Evolutionary conservation across 1,139 yeast genomes (phyloP), one percentile per base, ranked within the genome.

Genomic region (Hemisphaericaspora subhashii): DNA sequence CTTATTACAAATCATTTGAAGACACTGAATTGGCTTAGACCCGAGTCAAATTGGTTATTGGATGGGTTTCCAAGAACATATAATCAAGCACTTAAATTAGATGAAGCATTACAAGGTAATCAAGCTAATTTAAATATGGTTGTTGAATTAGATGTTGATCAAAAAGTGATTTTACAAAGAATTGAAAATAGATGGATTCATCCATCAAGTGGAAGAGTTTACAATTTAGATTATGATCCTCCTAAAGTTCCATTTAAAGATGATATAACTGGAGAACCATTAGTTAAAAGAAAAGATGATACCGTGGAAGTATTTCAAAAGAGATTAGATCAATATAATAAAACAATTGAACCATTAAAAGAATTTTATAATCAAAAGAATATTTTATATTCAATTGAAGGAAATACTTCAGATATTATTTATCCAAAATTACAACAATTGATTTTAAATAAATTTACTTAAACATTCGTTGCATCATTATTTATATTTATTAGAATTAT

Each of bases 51-150:
- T 10, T 89, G 95, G 89, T 66, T 90, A 22, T 68, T 90, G 39
- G 98, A 90, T 57, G 98, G 98, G 34, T 90, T 89, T 55, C 98
- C 98, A 2, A 68, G 98, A 44, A 90, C 94, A 0, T 58, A 67
- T 17, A 64, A 63, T 3, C 98, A 90, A 60, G 97, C 96, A 0
- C 54, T 60, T 23, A 72, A 71, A 5, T 65, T 90, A 32, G 79
- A 80, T 41, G 46, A 54, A 14, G 72, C 74, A 8, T 65, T 89
- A 36, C 46, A 46, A 0, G 48, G 61, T 9, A 46, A 61, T 22
- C 46, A 62, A 1, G 62, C 82, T 1, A 57, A 63, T 11, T 59
- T 89, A 41, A 88, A 86, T 53, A 57, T 85, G 47, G 96, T 89
- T 12, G 86, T 89, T 5, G 94, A 87, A 55, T 67, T 90, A 33